phyloP scores from a whole-genome alignment of 768 basidiomycete species.

The Panellus pusillus region DNA sequence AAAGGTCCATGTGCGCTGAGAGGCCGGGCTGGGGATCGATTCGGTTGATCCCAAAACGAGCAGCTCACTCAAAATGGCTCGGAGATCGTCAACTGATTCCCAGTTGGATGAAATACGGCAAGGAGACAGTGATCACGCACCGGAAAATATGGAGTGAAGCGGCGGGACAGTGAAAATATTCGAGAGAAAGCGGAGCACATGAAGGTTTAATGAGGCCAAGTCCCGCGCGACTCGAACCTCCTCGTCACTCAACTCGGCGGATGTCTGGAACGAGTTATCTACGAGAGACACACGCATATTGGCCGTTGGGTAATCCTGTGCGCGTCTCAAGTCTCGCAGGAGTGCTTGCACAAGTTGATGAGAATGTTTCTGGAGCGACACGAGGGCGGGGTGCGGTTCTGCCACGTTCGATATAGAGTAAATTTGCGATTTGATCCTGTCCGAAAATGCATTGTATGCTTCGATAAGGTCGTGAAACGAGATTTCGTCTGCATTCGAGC shows the following conservation, averaged over 20 bases:
- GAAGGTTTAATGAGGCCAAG: conserved; percentile 47
- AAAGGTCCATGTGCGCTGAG: conserved; percentile 45
- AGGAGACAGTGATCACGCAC: conserved; percentile 37
- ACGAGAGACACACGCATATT: conserved; percentile 24
- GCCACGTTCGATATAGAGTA: conserved; percentile 18
- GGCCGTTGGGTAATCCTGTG: conserved; percentile 31
- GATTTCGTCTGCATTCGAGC: conserved; percentile 34
- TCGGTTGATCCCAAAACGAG: conserved; percentile 40
- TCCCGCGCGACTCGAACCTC: conserved; percentile 42
- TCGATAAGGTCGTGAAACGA: conserved; percentile 58
- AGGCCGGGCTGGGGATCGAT: conserved; percentile 37
- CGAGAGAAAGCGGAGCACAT: conserved; percentile 52
- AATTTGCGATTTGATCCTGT: conserved; percentile 38
- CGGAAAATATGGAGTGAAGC: conserved; percentile 45
- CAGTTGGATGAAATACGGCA: conserved; percentile 3
- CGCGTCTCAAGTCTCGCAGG: conserved; percentile 51
- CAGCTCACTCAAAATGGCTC: conserved; percentile 43
- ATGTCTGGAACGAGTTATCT: conserved; percentile 12
- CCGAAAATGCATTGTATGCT: conserved; percentile 55
- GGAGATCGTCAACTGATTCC: conserved; percentile 43
- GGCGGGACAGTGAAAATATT: conserved; percentile 49
- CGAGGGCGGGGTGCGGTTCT: conserved; percentile 25
- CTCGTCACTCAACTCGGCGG: conserved; percentile 29
- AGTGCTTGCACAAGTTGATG: conserved; percentile 40
- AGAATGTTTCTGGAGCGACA: conserved; percentile 33